A percentile compares a stretch with the other conserved stretches of the same genome.
Evolutionary conservation across 495 filamentous ascomycete genomes (phyloP).

Genomic region (Podospora comata): DNA sequence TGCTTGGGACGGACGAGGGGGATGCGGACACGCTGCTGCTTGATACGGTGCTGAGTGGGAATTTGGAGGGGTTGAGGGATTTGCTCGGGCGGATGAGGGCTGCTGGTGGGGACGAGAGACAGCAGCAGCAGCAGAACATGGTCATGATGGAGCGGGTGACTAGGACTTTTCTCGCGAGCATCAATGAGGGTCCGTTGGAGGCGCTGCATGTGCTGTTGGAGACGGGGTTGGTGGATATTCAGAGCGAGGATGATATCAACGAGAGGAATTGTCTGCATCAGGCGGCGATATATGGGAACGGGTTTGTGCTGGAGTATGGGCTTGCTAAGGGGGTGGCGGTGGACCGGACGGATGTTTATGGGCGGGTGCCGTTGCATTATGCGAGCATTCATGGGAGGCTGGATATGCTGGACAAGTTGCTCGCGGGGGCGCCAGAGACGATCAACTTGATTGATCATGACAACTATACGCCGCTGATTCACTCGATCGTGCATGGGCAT

Average conservation of each 20-base stretch:
- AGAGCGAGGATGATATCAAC: constrained; percentile 93
- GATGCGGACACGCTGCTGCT: constrained; percentile 87
- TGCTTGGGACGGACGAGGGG: constrained; percentile 70
- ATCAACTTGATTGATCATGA: constrained; percentile 89
- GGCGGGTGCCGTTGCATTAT: constrained; percentile 90
- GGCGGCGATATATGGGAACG: constrained; percentile 82
- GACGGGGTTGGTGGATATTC: constrained; percentile 78
- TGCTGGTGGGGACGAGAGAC: constrained; percentile 19
- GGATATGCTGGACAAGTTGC: constrained; percentile 73
- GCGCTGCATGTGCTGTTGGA: constrained; percentile 72
- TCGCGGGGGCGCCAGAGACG: constrained; percentile 56
- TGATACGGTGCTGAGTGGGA: constrained; percentile 76
- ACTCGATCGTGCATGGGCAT: constrained; percentile 84
- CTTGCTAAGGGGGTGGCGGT: constrained; percentile 68
- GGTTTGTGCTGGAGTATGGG: constrained; percentile 70
- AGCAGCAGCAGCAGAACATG: constrained; percentile 32
- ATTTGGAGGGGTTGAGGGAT: constrained; percentile 54
- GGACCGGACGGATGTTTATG: constrained; percentile 84
- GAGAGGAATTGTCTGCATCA: constrained; percentile 95
- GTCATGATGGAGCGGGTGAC: constrained; percentile 68
- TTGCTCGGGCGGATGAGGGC: constrained; percentile 50
- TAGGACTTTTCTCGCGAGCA: constrained; percentile 80
- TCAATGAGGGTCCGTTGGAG: constrained; percentile 77
- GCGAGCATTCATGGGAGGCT: constrained; percentile 90
- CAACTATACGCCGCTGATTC: constrained; percentile 94